phyloP scores from a whole-genome alignment of 108 stramenopile genomes.

The Licmophora abbreviata region DNA sequence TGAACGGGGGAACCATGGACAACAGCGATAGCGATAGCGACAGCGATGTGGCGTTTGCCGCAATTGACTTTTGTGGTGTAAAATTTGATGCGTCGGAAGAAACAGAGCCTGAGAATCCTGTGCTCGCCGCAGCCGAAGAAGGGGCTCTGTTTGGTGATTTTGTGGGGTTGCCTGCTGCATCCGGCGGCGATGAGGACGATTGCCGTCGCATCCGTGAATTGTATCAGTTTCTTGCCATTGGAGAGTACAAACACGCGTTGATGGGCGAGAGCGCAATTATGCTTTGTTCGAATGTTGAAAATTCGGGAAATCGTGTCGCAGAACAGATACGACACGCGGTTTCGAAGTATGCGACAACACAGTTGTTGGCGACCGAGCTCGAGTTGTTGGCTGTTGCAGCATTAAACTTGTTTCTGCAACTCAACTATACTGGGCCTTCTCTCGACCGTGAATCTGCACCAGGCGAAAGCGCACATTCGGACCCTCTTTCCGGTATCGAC shows the following conservation, averaged over 20 bases:
- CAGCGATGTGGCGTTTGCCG: constrained; percentile 46
- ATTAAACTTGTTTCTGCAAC: constrained; percentile 75
- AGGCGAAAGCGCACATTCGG: constrained; percentile 15
- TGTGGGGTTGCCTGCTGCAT: not conserved
- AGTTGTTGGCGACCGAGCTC: constrained; percentile 37
- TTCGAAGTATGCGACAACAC: constrained; percentile 13
- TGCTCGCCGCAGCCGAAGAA: not conserved
- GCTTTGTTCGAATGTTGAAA: constrained; percentile 18
- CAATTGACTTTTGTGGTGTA: constrained; percentile 56
- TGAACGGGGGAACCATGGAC: constrained; percentile 2
- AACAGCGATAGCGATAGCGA: constrained; percentile 25
- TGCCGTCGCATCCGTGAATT: constrained; percentile 12
- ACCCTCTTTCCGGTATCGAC: constrained; percentile 43
- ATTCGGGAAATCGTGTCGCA: constrained; percentile 11
- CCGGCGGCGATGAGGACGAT: not conserved
- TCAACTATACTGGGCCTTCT: constrained; percentile 80
- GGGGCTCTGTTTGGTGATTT: not conserved
- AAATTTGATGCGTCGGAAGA: constrained; percentile 44
- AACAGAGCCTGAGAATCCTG: constrained; percentile 2
- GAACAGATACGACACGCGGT: constrained; percentile 29
- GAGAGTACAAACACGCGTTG: constrained; percentile 46
- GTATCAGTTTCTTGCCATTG: constrained; percentile 22
- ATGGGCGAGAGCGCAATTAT: constrained; percentile 20
- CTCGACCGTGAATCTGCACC: constrained; percentile 24
- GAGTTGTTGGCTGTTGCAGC: constrained; percentile 66